Percentiles rank a stretch among this genome's conserved stretches.
phyloP scores from a whole-genome alignment of 371 early-diverging fungal species.

The Basidiobolus meristosporus region DNA sequence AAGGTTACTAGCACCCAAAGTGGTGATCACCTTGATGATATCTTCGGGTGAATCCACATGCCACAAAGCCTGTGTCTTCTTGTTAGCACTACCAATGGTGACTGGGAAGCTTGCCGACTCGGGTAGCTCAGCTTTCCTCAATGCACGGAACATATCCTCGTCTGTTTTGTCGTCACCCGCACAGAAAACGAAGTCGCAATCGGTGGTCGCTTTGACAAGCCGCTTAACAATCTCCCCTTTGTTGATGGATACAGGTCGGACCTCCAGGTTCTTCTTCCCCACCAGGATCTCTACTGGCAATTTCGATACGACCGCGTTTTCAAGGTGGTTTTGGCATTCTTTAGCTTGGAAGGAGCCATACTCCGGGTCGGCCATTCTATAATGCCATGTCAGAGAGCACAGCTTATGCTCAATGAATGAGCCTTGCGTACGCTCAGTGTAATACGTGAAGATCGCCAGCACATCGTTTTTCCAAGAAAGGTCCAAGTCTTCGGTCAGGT shows the following conservation, averaged over 20 bases:
- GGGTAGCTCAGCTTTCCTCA: no score
- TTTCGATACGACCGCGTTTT: slow-evolving; percentile 70
- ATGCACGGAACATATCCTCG: slow-evolving; percentile 88
- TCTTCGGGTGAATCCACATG: slow-evolving; percentile 15
- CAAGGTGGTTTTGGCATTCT: slow-evolving; percentile 81
- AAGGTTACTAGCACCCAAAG: no score
- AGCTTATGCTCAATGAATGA: slow-evolving; percentile 76
- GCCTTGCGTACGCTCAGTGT: slow-evolving; percentile 74
- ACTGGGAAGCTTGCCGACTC: no score
- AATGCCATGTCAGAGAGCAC: slow-evolving; percentile 78
- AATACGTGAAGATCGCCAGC: slow-evolving; percentile 67
- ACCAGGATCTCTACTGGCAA: slow-evolving; percentile 84
- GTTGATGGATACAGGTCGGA: slow-evolving; percentile 56
- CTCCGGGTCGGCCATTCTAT: slow-evolving; percentile 70
- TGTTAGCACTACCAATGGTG: slow-evolving; percentile 54
- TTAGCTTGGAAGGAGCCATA: slow-evolving; percentile 62
- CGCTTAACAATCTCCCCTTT: slow-evolving; percentile 90
- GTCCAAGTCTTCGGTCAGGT: slow-evolving; percentile 59
- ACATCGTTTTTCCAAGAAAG: slow-evolving; percentile 77
- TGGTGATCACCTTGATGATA: slow-evolving; percentile 1
- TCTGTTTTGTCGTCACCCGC: no score
- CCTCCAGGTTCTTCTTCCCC: no score
- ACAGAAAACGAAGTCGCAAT: slow-evolving; percentile 77
- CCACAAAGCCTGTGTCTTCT: slow-evolving; percentile 65
- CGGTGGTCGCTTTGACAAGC: slow-evolving; percentile 23